Evolutionary conservation across 345 rosid genomes (phyloP), one percentile per base, ranked within the genome.

Genomic region (Brassica nigra): DNA sequence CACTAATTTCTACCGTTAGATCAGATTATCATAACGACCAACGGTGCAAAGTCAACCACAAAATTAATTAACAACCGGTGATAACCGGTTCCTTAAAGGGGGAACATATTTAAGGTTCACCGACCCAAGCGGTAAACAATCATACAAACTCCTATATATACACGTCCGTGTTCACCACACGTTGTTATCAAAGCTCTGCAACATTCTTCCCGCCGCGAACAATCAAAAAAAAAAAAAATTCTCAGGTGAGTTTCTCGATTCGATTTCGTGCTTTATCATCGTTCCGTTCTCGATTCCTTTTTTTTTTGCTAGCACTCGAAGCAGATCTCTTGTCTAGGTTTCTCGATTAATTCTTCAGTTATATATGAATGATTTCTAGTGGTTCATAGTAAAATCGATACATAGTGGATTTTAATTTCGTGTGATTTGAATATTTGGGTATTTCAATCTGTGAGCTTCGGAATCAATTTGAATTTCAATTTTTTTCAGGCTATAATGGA

Each of bases 101-200:
- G 0, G n/a, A 65, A 10, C 15, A 52, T 8, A 7, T 6, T n/a
- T 14, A 11, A 8, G 0, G 14, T 36, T 73, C 11, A 73, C 74
- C 78, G 68, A 59, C 30, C 5, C 16, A 73, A 37, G 68, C 78
- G 78, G 82, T 79, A 44, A 55, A 18, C 28, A 58, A 23, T 71
- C 29, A 14, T 39, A 16, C 11, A 78, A 55, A 36, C 49, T 78
- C 67, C 2, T 23, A 34, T 5, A 31, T 31, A 44, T 16, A 16
- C 52, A 72, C 63, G 69, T 79, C 74, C 73, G 82, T 79, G 82
- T 59, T 73, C 11, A 20, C 82, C 82, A 79, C 82, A 67, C 77
- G 78, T 79, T 71, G 27, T 70, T 28, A 9, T 62, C 80, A 10
- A 10, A 77, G 57, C 76, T 49, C 58, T 52, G 58, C 20, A 52